Evolutionary conservation across 495 filamentous ascomycete genomes (phyloP).

Genomic region (Sporormia fimetaria): DNA sequence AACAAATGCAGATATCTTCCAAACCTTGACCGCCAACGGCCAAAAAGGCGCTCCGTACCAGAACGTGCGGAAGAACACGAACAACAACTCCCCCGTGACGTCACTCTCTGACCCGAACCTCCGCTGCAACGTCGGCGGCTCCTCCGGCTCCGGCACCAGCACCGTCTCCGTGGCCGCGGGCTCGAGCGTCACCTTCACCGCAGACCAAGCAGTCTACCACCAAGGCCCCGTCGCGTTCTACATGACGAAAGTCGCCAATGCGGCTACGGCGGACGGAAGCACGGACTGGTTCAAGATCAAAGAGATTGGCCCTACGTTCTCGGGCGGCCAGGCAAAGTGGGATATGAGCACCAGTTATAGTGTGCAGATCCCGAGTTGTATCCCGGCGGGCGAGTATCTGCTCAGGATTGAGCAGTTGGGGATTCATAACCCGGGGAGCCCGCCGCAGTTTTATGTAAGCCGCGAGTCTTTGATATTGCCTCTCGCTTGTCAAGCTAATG

Average conservation of each 20-base stretch:
- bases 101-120: slow-evolving; percentile 24
- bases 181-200: slow-evolving; percentile 40
- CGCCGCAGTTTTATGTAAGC: slow-evolving; percentile 37
- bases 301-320: slow-evolving; percentile 27
- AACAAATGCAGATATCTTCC: slow-evolving; percentile 32
- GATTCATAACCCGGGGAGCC: slow-evolving; percentile 45
- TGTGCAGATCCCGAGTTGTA: slow-evolving; percentile 15
- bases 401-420: slow-evolving; percentile 26
- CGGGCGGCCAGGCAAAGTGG: slow-evolving; percentile 16
- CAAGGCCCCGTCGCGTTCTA: slow-evolving; percentile 46
- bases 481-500: neutral
- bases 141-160: slow-evolving; percentile 35
- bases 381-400: slow-evolving; percentile 25
- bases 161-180: slow-evolving; percentile 42
- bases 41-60: slow-evolving; percentile 39
- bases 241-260: slow-evolving; percentile 27
- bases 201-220: slow-evolving; percentile 46
- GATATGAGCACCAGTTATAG: slow-evolving; percentile 7
- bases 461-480: neutral
- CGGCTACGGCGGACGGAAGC: slow-evolving; percentile 19
- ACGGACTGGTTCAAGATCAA: slow-evolving; percentile 27
- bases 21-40: slow-evolving; percentile 37
- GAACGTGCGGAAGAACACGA: slow-evolving; percentile 44
- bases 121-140: slow-evolving; percentile 47
- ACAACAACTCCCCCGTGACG: slow-evolving; percentile 48